Evolutionary conservation across 2,329 filamentous ascomycete species (phyloP).

Genomic region (Colletotrichum godetiae): DNA sequence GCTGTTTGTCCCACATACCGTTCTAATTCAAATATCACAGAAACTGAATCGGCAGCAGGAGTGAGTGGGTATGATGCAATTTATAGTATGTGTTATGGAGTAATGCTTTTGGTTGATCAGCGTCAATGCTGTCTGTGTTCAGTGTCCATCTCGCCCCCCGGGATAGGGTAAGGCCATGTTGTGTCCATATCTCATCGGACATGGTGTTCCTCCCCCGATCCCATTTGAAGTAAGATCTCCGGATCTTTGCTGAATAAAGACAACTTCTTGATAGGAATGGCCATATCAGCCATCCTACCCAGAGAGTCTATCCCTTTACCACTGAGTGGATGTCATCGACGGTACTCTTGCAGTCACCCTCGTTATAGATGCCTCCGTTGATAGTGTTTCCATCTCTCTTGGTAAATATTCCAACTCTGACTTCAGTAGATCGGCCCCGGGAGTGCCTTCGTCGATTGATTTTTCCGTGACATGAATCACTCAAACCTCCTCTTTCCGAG

Average conservation of each 20-base stretch:
- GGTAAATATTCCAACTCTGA: too few relatives aligned
- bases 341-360: background rate
- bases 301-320: background rate
- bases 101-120: background rate
- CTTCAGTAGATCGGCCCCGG: too few relatives aligned
- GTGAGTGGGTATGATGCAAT: background rate
- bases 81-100: background rate
- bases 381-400: background rate
- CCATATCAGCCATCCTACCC: background rate
- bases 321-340: background rate
- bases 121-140: background rate
- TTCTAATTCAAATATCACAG: too few relatives aligned
- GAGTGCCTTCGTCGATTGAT: background rate
- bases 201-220: too few relatives aligned
- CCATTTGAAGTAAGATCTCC: background rate
- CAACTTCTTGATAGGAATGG: background rate
- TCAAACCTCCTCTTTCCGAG: conserved; percentile 14
- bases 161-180: background rate
- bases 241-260: background rate
- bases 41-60: too few relatives aligned
- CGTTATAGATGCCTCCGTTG: background rate
- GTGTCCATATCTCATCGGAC: background rate
- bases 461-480: background rate
- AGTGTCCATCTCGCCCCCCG: background rate
- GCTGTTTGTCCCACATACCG: too few relatives aligned